A percentile compares a stretch with the other conserved stretches of the same genome.
Evolutionary conservation across 208 protist species (phyloP).

Genomic region (Porcisia hertigi): DNA sequence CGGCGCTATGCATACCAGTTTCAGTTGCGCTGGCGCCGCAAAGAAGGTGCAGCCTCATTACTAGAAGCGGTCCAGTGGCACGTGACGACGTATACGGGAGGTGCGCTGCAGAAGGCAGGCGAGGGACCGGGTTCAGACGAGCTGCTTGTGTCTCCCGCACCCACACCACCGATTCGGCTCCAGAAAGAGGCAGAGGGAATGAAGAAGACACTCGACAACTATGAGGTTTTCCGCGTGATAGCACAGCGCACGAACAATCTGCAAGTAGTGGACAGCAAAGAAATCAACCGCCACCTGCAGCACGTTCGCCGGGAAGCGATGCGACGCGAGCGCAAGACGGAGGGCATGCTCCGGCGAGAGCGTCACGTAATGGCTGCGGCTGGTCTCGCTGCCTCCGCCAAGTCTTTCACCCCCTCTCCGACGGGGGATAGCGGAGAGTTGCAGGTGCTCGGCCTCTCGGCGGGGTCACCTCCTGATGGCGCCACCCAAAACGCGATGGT

Average conservation of each 20-base stretch:
- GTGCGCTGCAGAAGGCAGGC: conserved; percentile 15
- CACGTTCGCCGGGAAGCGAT: conserved; percentile 53
- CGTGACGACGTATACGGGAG: conserved; percentile 61
- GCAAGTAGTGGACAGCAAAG: conserved; percentile 88
- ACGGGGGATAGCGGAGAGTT: conserved; percentile 2
- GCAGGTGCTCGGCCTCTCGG: conserved; percentile 45
- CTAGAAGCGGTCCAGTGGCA: conserved; percentile 87
- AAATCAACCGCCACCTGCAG: conserved; percentile 88
- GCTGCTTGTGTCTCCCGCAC: conserved; percentile 13
- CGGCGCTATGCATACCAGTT: conserved; percentile 89
- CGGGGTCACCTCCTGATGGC: neutral
- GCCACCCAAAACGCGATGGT: neutral
- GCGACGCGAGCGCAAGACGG: conserved; percentile 49
- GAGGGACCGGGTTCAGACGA: conserved; percentile 8
- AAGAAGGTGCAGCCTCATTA: conserved; percentile 60
- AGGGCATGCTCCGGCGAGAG: conserved; percentile 66
- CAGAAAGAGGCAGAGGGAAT: conserved; percentile 81
- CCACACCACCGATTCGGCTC: conserved; percentile 72
- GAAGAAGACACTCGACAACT: conserved; percentile 82
- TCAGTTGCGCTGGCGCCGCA: conserved; percentile 74
- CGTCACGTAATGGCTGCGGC: conserved; percentile 62
- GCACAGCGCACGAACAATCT: conserved; percentile 89
- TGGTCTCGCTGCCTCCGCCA: conserved; percentile 70
- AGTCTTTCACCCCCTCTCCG: conserved; percentile 41
- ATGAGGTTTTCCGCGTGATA: conserved; percentile 87